Evolutionary conservation across 306 rosid species (phyloP).

Genomic region (Castanea sativa): DNA sequence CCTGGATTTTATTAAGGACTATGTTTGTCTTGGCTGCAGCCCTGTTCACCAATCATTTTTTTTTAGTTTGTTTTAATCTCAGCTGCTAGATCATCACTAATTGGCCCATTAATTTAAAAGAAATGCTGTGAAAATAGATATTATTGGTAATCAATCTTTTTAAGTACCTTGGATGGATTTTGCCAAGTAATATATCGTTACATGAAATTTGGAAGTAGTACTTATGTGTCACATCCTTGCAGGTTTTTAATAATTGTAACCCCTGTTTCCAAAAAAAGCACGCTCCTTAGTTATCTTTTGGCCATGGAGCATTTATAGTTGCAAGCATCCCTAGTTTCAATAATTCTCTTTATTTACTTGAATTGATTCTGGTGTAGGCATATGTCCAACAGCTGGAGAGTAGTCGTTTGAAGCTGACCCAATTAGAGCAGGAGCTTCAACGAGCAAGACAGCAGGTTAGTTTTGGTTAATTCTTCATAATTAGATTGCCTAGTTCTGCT

Average conservation of each 20-base stretch:
- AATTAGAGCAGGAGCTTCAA: slow-evolving; percentile 98
- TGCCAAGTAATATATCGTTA: neutral
- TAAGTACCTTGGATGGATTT: neutral
- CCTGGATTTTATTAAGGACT: no score
- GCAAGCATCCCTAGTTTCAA: slow-evolving; percentile 8
- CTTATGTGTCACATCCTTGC: neutral
- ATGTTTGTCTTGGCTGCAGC: no score
- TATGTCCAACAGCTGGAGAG: slow-evolving; percentile 96
- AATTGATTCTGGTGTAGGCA: slow-evolving; percentile 47
- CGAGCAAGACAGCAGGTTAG: slow-evolving; percentile 95
- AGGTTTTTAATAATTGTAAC: neutral
- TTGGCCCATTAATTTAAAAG: neutral
- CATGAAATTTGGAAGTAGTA: neutral
- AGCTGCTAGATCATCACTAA: neutral
- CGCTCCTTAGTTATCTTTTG: neutral
- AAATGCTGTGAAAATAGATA: neutral
- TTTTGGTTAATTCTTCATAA: slow-evolving; percentile 10
- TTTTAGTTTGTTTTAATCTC: no score
- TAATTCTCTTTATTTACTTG: slow-evolving; percentile 10
- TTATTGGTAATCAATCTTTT: neutral
- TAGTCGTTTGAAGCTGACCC: slow-evolving; percentile 93
- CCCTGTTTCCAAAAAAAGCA: neutral
- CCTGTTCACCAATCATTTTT: no score
- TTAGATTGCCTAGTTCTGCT: slow-evolving; percentile 3
- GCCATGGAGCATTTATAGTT: neutral